Base-by-base conservation (phyloP, 805 yeast species). In the Kodamaea nitidulidarum region DNA sequence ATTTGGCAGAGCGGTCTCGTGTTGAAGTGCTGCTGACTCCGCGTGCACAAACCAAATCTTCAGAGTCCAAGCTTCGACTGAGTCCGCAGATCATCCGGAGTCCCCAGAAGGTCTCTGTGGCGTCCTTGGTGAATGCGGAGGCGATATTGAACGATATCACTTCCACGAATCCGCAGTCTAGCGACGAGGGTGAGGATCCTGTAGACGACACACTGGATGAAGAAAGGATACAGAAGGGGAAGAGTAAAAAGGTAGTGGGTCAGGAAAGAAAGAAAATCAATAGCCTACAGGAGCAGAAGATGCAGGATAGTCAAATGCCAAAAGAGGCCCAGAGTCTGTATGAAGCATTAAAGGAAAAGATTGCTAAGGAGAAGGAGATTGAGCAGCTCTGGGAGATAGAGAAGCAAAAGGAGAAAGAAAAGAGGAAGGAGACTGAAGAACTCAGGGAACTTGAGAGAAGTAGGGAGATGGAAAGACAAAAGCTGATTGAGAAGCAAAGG, bases 41-140 rank as follows among this genome's bases (percentile, higher is more conserved):
- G 4, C 27, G 22, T 8, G 22, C n/a, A n/a, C n/a, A n/a, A n/a
- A n/a, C n/a, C n/a, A n/a, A n/a, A n/a, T n/a, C n/a, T n/a, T n/a
- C n/a, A n/a, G n/a, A n/a, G n/a, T n/a, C n/a, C n/a, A 20, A 25
- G n/a, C 28, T 25, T 25, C 28, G 6, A 10, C 31, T 27, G 31
- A 27, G 31, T 14, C 31, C 31, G 31, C 31, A 27, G 10, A 27
- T 27, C 10, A 14, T 27, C 16, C 31, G 11, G 31, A 27, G 31
- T 27, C 31, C 31, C 3, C 31, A 14, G 16, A 27, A 27, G 31
- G 8, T 4, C n/a, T 4, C n/a, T n/a, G 27, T 10, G 27, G 27
- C n/a, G 14, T 27, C 31, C 14, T 27, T 12, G 15, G 16, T 27
- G 31, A 12, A 12, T 15, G 31, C 31, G 5, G 31, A 27, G 31